Evolutionary conservation across 495 filamentous ascomycete genomes (phyloP).

Genomic region (Podospora anserina): DNA sequence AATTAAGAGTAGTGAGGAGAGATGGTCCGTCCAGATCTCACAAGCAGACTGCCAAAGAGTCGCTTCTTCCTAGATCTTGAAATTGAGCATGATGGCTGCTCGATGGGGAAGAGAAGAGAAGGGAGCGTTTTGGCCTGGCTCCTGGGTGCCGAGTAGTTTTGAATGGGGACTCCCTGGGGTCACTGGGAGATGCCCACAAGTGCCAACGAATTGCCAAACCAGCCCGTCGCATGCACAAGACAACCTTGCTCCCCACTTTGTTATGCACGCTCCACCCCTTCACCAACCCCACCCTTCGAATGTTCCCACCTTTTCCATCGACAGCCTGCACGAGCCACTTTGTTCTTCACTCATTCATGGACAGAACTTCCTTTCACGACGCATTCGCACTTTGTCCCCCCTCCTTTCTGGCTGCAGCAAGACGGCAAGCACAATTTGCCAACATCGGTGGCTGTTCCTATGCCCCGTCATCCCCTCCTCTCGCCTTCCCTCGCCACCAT

Average conservation of each 20-base stretch:
- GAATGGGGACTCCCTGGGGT: slow-evolving; percentile 29
- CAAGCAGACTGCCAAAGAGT: slow-evolving; percentile 48
- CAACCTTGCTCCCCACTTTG: background rate
- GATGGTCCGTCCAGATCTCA: slow-evolving; percentile 34
- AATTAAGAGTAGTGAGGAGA: slow-evolving; percentile 20
- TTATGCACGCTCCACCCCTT: slow-evolving; percentile 5
- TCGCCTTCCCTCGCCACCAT: background rate
- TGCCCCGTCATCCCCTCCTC: background rate
- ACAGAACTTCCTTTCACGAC: background rate
- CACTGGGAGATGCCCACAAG: slow-evolving; percentile 17
- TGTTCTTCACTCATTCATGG: background rate
- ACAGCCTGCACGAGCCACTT: background rate
- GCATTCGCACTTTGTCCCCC: background rate
- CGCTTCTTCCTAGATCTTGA: slow-evolving; percentile 48
- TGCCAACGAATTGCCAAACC: slow-evolving; percentile 17
- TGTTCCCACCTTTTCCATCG: background rate
- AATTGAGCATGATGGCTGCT: slow-evolving; percentile 49
- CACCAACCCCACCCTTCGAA: background rate
- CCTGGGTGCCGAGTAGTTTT: slow-evolving; percentile 45
- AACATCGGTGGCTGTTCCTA: background rate
- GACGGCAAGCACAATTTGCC: slow-evolving; percentile 4
- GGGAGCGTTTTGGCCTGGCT: slow-evolving; percentile 33
- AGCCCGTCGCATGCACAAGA: background rate
- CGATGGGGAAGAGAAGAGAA: slow-evolving; percentile 40
- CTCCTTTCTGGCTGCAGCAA: slow-evolving; percentile 4